These are phyloP conservation scores for Nakaseomyces sp. DNA, from an alignment of 1,139 yeast genomes.

Conservation along the genomic window DNA sequence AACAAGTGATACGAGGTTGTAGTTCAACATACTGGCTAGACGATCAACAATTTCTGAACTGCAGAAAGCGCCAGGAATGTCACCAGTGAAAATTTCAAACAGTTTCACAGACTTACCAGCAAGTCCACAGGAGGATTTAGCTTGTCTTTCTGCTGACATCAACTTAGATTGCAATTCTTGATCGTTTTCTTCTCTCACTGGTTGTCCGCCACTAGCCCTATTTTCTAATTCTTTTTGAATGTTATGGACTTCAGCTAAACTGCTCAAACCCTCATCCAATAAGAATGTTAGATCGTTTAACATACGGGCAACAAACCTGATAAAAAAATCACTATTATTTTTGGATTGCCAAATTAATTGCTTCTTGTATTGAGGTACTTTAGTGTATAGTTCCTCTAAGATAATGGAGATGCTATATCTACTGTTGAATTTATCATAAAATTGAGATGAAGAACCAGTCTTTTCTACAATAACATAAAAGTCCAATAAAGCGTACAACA, in stretches of 20 bases:
- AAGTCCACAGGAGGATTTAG: conserved; percentile 73
- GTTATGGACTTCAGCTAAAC: conserved; percentile 66
- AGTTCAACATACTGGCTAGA: conserved; percentile 90
- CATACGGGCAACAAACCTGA: conserved; percentile 88
- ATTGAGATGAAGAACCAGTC: conserved; percentile 92
- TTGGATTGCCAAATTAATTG: conserved; percentile 64
- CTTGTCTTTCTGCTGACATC: conserved; percentile 60
- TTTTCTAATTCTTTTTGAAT: conserved; percentile 51
- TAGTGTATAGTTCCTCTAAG: conserved; percentile 69
- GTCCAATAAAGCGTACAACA: conserved; percentile 76
- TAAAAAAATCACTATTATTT: conserved; percentile 68
- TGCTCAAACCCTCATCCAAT: conserved; percentile 81
- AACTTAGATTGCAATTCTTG: conserved; percentile 52
- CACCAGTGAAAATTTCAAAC: conserved; percentile 72
- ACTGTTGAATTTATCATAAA: conserved; percentile 89
- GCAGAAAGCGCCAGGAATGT: conserved; percentile 79
- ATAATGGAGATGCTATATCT: conserved; percentile 81
- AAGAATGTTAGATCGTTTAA: conserved; percentile 87
- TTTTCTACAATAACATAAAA: conserved; percentile 92
- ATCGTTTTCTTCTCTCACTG: conserved; percentile 44
- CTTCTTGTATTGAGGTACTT: conserved; percentile 52
- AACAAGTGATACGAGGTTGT: conserved; percentile 79
- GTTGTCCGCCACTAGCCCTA: conserved; percentile 35
- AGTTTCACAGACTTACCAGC: conserved; percentile 76
- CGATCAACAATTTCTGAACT: conserved; percentile 88